Conservation (phyloP, 192 early-diverging fungal species). For the Glomus cerebriforme region DNA sequence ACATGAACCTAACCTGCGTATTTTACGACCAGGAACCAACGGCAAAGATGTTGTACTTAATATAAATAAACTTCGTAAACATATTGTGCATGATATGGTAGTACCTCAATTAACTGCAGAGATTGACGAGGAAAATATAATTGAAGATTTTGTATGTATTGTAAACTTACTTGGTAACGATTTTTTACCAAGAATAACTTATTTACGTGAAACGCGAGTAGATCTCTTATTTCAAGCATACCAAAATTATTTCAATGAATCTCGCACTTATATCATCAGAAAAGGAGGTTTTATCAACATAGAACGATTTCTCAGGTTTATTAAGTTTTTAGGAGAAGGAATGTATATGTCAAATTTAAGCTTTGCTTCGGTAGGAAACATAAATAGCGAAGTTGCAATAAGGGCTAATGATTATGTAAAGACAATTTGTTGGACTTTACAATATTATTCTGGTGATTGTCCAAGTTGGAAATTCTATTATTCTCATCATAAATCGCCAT, state of each 20-base stretch:
- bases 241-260: background rate
- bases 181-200: constrained; percentile 17
- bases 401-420: constrained; percentile 31
- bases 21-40: background rate
- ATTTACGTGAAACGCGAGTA: constrained; percentile 12
- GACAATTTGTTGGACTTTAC: constrained; percentile 20
- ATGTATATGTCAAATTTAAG: background rate
- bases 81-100: constrained; percentile 23
- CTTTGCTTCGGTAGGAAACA: background rate
- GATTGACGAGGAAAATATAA: constrained; percentile 17
- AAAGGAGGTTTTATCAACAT: constrained; percentile 14
- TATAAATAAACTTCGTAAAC: constrained; percentile 20
- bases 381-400: background rate
- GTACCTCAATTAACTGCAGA: background rate
- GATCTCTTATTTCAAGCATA: constrained; percentile 17
- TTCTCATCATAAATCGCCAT: constrained; percentile 25
- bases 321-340: background rate
- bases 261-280: background rate
- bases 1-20: constrained; percentile 17
- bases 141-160: constrained; percentile 34
- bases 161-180: constrained; percentile 28
- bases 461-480: constrained; percentile 30
- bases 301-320: background rate
- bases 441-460: constrained; percentile 26
- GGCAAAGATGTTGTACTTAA: background rate